Base-by-base conservation (phyloP, 208 protist species). In the Endotrypanum monterogeii region DNA sequence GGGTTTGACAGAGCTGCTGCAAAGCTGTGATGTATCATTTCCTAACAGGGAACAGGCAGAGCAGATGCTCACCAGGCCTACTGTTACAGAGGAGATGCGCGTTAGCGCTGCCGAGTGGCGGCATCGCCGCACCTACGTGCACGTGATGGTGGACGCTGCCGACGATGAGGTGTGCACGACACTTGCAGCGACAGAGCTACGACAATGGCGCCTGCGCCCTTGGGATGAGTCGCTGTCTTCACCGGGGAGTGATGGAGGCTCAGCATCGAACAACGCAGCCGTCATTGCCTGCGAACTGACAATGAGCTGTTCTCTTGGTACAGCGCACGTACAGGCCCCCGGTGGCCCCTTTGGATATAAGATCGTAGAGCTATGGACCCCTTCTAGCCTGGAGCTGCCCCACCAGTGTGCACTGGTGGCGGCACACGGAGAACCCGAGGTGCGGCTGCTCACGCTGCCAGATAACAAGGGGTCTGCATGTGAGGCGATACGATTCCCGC, bases 161-260 rank as follows among this genome's bases (percentile, higher is more conserved):
- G 80, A 85, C 18, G 87, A 92, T 37, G 87, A 93, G 48, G 71
- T 80, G 6, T 88, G 89, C 52, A 81, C 76, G 67, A 78, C 74
- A 30, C 72, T 89, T 30, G 81, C 78, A 41, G 70, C 30, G 55
- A 60, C 55, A 9, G 63, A 75, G 48, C 35, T 87, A 23, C 65
- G 76, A 0, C 61, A 67, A n/a, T 85, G 80, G 83, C 69, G 62
- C 16, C 55, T 89, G 57, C 56, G 54, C 0, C 76, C 71, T 23
- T 81, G 76, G 70, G 60, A 76, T 41, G 16, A 73, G 68, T 37
- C 55, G 28, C 11, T 50, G 0, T 28, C 62, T 3, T 20, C 56
- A 25, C 0, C 48, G 20, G 60, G 23, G 3, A 66, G 56, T 16
- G 66, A 4, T 5, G 12, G 20, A 7, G 23, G 6, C 8, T 6